phyloP scores from a whole-genome alignment of 331 rosid genomes.

The Pyrus hybrid region DNA sequence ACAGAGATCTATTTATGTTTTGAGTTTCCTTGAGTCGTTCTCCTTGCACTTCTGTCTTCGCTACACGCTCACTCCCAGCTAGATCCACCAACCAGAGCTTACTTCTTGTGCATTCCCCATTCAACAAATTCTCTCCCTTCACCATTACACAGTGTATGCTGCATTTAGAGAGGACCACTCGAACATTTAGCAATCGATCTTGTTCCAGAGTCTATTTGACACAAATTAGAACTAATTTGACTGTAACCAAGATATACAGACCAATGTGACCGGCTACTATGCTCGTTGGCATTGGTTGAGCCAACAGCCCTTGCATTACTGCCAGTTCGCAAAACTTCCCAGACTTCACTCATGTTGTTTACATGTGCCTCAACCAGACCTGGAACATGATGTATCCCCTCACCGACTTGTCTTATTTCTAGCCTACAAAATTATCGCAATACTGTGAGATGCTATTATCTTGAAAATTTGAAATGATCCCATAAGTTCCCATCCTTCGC shows the following conservation, averaged over 20 bases:
- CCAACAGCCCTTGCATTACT: slow-evolving; percentile 94
- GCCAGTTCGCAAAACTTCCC: slow-evolving; percentile 95
- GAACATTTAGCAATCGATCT: slow-evolving; percentile 18
- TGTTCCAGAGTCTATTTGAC: not conserved
- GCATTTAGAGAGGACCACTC: slow-evolving; percentile 13
- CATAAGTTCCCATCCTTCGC: not conserved
- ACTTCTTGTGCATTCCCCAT: slow-evolving; percentile 89
- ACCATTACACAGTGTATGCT: slow-evolving; percentile 98
- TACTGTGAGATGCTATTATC: slow-evolving; percentile 8
- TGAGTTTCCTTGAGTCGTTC: slow-evolving; percentile 94
- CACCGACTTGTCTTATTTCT: slow-evolving; percentile 78
- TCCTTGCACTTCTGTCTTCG: slow-evolving; percentile 92
- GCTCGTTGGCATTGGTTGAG: slow-evolving; percentile 89
- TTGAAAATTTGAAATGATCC: not conserved
- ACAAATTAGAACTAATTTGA: not conserved
- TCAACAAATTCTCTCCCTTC: slow-evolving; percentile 83
- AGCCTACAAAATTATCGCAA: slow-evolving; percentile 44
- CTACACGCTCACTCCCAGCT: slow-evolving; percentile 92
- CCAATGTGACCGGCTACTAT: slow-evolving; percentile 97
- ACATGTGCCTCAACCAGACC: slow-evolving; percentile 90
- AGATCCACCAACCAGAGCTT: slow-evolving; percentile 94
- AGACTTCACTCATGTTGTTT: slow-evolving; percentile 74
- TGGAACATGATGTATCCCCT: slow-evolving; percentile 82
- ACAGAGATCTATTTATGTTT: slow-evolving; percentile 83
- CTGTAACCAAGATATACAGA: slow-evolving; percentile 14